Percentiles rank a stretch among this genome's conserved stretches.
phyloP scores from a whole-genome alignment of 2,329 filamentous ascomycete genomes.

The Ilyonectria robusta region DNA sequence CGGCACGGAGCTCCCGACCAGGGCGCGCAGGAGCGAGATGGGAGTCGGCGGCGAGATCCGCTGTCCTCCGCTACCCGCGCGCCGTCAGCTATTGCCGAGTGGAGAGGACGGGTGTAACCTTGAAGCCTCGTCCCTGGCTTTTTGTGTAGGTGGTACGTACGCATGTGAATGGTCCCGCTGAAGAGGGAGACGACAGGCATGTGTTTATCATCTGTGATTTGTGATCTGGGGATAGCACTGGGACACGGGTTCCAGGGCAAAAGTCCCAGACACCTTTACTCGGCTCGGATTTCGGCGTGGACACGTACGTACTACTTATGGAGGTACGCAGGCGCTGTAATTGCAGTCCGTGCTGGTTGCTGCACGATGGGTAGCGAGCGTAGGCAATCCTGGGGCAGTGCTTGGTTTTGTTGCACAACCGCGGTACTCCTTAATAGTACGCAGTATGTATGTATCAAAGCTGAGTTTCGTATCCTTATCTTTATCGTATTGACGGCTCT shows the following conservation, averaged over 20 bases:
- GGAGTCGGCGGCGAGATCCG: constrained; percentile 5
- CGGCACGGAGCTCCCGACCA: constrained; percentile 14
- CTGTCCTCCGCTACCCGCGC: background rate
- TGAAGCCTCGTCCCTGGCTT: background rate
- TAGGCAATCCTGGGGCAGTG: no score
- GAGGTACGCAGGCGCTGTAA: background rate
- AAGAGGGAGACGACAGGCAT: background rate
- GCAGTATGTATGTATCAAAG: background rate
- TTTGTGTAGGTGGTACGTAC: background rate
- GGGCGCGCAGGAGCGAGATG: background rate
- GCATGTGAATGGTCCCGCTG: background rate
- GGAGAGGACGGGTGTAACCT: background rate
- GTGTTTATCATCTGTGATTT: background rate
- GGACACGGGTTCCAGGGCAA: background rate
- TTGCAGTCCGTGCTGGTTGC: background rate
- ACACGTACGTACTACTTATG: background rate
- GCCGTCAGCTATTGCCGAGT: background rate
- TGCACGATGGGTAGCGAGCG: no score
- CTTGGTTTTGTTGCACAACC: no score
- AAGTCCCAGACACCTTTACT: background rate
- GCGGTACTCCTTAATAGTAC: no score
- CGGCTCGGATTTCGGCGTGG: background rate
- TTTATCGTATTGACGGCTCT: constrained; percentile 1
- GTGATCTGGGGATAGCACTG: background rate
- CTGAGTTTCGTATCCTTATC: background rate